A percentile compares a stretch with the other conserved stretches of the same genome.
Evolutionary conservation across 192 early-diverging fungal species (phyloP).

Genomic region (Ramicandelaber brevisporus): DNA sequence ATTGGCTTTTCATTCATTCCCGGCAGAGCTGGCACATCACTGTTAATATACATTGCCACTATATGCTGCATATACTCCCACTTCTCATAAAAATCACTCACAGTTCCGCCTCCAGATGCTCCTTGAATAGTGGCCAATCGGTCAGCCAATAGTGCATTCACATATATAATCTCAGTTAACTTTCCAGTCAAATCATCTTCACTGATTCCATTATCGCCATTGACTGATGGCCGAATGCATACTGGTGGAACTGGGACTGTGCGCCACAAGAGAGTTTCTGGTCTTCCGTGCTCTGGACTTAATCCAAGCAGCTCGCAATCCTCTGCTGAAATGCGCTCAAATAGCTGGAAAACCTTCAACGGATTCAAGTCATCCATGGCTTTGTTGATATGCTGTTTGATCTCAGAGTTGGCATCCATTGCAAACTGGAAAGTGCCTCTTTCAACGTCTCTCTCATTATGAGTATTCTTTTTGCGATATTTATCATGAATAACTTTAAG

Average conservation of each 20-base stretch:
- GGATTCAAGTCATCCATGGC: conserved; percentile 84
- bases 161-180: conserved; percentile 78
- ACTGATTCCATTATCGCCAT: conserved; percentile 79
- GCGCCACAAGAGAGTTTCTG: conserved; percentile 85
- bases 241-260: conserved; percentile 87
- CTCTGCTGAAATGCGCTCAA: conserved; percentile 69
- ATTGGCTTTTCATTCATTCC: conserved; percentile 31
- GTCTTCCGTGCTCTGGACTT: conserved; percentile 56
- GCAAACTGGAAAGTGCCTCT: conserved; percentile 52
- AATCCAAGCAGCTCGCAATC: conserved; percentile 91
- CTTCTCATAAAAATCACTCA: no score
- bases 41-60: conserved; percentile 92
- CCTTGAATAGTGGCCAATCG: no score
- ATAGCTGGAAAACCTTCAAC: conserved; percentile 54
- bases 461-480: conserved; percentile 55
- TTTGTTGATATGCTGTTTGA: conserved; percentile 47
- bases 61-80: conserved; percentile 90
- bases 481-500: conserved; percentile 92
- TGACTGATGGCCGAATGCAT: conserved; percentile 84
- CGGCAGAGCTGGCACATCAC: conserved; percentile 78
- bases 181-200: conserved; percentile 96
- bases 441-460: conserved; percentile 47
- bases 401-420: conserved; percentile 36
- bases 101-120: conserved; percentile 2
- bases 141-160: conserved; percentile 53